These are phyloP conservation scores for Gynostemma pentaphyllum DNA, from an alignment of 306 rosid genomes.

Conservation along the genomic window DNA sequence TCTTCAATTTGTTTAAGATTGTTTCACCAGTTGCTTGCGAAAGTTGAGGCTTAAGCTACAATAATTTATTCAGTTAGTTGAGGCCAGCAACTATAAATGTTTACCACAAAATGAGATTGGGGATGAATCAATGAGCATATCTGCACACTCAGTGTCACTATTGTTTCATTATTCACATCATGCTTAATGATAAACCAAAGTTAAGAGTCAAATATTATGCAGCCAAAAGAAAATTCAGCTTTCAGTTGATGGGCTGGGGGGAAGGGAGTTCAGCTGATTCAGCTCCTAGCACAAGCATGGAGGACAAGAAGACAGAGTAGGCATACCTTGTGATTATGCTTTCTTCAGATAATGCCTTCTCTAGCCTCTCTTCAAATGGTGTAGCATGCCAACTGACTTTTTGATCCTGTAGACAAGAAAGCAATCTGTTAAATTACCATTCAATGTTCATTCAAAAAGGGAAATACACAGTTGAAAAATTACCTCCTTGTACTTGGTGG, in stretches of 20 bases:
- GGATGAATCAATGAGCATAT: not conserved
- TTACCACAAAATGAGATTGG: not conserved
- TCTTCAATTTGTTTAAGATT: not conserved
- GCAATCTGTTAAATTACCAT: not conserved
- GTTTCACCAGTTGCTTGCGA: not conserved
- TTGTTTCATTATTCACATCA: not conserved
- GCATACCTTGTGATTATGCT: slow-evolving; percentile 29
- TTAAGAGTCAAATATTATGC: not conserved
- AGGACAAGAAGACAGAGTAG: not conserved
- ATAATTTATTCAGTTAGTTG: not conserved
- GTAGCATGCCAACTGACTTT: slow-evolving; percentile 97
- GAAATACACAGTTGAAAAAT: not conserved
- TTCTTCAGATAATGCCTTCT: slow-evolving; percentile 77
- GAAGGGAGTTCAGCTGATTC: not conserved
- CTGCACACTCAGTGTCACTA: not conserved
- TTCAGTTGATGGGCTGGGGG: not conserved
- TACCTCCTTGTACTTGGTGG: slow-evolving; percentile 90
- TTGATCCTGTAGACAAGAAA: slow-evolving; percentile 53
- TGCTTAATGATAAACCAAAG: not conserved
- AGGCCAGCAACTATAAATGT: not conserved
- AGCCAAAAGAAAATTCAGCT: not conserved
- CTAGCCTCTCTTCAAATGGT: slow-evolving; percentile 78
- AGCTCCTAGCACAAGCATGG: not conserved
- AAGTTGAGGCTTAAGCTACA: too few relatives aligned
- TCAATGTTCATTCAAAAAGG: not conserved